Percentiles rank a stretch among this genome's conserved stretches.
These are phyloP conservation scores for Paraconiothyrium brasiliense DNA, from an alignment of 2,329 filamentous ascomycete species.

Conservation along the genomic window DNA sequence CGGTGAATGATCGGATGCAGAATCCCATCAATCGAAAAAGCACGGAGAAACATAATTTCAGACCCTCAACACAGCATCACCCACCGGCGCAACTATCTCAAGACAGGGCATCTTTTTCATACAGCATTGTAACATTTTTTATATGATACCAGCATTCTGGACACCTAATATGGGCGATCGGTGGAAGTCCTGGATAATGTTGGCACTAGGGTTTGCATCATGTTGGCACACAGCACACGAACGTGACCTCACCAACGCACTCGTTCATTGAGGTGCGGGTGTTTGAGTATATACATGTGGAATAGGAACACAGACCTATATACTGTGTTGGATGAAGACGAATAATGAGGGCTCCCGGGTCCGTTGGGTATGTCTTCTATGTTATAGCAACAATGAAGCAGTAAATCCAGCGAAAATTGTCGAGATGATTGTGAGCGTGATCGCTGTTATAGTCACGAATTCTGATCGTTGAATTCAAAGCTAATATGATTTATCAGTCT, in stretches of 20 bases:
- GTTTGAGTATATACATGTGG: neutral
- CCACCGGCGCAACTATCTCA: neutral
- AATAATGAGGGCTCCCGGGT: slow-evolving; percentile 6
- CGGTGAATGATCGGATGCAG: slow-evolving; percentile 56
- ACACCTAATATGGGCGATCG: neutral
- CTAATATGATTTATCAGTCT: neutral
- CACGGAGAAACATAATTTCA: neutral
- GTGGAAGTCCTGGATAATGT: slow-evolving; percentile 8
- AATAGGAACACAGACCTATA: neutral
- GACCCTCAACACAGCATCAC: neutral
- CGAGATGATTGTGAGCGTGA: no score
- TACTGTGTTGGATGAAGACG: neutral
- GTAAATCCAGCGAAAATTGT: neutral
- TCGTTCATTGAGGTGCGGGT: neutral
- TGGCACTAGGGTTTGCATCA: neutral
- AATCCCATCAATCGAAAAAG: neutral
- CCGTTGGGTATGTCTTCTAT: slow-evolving; percentile 4
- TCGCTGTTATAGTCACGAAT: neutral
- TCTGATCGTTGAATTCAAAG: neutral
- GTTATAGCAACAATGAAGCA: slow-evolving; percentile 23
- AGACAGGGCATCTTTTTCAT: neutral
- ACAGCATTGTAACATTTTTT: neutral
- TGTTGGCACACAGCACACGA: neutral
- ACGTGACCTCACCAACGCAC: no score
- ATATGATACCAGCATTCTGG: slow-evolving; percentile 4